A percentile compares a stretch with the other conserved stretches of the same genome.
phyloP scores from a whole-genome alignment of 768 basidiomycete genomes.

The Phlegmacium glaucopus region DNA sequence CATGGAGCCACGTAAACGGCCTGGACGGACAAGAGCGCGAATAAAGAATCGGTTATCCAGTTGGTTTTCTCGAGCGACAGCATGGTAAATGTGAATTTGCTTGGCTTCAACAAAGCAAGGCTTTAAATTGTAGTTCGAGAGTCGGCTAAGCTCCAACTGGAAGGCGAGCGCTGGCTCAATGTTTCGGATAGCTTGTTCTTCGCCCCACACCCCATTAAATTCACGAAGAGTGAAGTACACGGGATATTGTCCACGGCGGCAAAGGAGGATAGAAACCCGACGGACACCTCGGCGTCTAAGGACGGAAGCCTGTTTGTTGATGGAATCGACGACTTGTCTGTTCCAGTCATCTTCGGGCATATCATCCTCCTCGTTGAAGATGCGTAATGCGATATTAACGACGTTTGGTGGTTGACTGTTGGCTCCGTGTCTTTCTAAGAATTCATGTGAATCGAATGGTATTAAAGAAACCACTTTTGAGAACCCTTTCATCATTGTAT shows the following conservation, averaged over 20 bases:
- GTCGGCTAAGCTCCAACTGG: constrained; percentile 94
- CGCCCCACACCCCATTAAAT: constrained; percentile 71
- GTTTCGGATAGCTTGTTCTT: constrained; percentile 96
- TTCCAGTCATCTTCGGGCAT: constrained; percentile 76
- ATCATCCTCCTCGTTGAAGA: constrained; percentile 80
- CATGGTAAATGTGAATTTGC: constrained; percentile 98
- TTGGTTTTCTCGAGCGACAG: constrained; percentile 91
- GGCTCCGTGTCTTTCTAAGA: constrained; percentile 69
- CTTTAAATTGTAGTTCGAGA: constrained; percentile 94
- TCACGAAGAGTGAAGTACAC: constrained; percentile 91
- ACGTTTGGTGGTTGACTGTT: constrained; percentile 84
- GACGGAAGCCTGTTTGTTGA: constrained; percentile 63
- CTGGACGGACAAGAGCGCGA: constrained; percentile 93
- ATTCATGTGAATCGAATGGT: constrained; percentile 76
- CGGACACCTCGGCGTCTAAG: constrained; percentile 80
- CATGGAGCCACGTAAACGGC: constrained; percentile 88
- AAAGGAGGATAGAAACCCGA: constrained; percentile 88
- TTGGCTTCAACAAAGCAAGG: constrained; percentile 97
- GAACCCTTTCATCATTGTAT: constrained; percentile 69
- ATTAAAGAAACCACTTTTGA: constrained; percentile 67
- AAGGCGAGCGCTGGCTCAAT: constrained; percentile 97
- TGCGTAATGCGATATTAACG: constrained; percentile 88
- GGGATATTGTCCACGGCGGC: constrained; percentile 89
- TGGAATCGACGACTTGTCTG: constrained; percentile 62
- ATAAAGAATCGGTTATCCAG: constrained; percentile 99